Percentiles rank a stretch among this genome's conserved stretches.
phyloP scores from a whole-genome alignment of 2,329 filamentous ascomycete species.

The Talaromyces atroroseus region DNA sequence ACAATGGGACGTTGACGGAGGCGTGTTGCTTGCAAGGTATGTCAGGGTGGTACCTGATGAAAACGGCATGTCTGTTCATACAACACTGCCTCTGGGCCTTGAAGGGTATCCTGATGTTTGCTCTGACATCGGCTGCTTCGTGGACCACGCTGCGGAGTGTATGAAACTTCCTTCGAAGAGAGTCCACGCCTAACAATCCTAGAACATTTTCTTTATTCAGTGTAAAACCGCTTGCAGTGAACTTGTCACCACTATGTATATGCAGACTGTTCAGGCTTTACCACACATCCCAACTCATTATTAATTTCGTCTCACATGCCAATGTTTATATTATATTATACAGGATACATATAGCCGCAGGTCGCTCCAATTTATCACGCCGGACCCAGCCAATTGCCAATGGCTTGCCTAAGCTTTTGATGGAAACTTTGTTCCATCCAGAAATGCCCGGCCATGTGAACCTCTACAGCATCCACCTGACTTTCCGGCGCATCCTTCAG shows the following conservation, averaged over 20 bases:
- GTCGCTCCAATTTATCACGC: constrained; percentile 5
- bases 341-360: background rate
- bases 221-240: background rate
- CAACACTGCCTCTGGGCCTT: background rate
- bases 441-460: constrained; percentile 56
- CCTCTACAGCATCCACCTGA: constrained; percentile 45
- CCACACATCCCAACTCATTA: background rate
- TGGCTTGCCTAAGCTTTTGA: constrained; percentile 31
- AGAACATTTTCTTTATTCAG: background rate
- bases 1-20: background rate
- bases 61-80: background rate
- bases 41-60: background rate
- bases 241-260: no score
- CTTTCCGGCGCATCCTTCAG: constrained; percentile 44
- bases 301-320: background rate
- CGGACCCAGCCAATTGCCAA: constrained; percentile 38
- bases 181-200: background rate
- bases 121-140: background rate
- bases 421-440: constrained; percentile 54
- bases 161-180: background rate
- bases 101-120: background rate
- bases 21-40: background rate
- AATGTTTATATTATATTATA: background rate
- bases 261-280: background rate
- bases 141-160: background rate